phyloP scores from a whole-genome alignment of 768 basidiomycete genomes.

The Pleurotus eryngii region DNA sequence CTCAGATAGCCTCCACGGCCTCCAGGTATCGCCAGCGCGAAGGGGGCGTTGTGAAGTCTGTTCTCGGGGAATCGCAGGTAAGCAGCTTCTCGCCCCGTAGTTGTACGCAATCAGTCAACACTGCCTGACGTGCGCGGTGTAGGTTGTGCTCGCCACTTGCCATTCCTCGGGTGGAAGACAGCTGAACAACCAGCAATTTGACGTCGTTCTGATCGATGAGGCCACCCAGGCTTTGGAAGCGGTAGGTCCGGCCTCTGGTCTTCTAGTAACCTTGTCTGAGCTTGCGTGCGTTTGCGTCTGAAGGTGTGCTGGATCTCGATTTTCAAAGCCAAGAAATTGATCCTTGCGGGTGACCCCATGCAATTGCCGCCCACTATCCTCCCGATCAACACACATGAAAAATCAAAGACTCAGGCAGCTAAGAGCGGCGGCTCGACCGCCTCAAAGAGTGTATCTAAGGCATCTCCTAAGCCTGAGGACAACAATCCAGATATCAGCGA shows the following conservation, averaged over 20 bases:
- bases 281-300: neutral
- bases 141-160: constrained; percentile 92
- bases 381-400: constrained; percentile 49
- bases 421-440: neutral
- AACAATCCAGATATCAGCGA: constrained; percentile 1
- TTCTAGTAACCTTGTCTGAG: neutral
- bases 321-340: constrained; percentile 85
- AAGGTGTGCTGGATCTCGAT: constrained; percentile 96
- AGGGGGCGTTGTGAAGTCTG: constrained; percentile 76
- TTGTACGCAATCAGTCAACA: no score
- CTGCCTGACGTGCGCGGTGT: no score
- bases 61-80: constrained; percentile 78
- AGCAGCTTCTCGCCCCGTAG: neutral
- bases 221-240: constrained; percentile 97
- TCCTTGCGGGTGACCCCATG: constrained; percentile 92
- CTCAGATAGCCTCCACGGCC: constrained; percentile 1
- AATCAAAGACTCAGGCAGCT: constrained; percentile 10
- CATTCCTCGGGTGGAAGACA: constrained; percentile 90
- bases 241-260: constrained; percentile 38
- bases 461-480: neutral
- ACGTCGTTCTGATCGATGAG: constrained; percentile 95
- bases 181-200: constrained; percentile 73
- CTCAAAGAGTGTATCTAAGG: constrained; percentile 11
- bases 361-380: constrained; percentile 94
- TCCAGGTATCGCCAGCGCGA: constrained; percentile 85